Base-by-base conservation (phyloP, 2,329 filamentous ascomycete species). In the Polytolypa hystricis region DNA sequence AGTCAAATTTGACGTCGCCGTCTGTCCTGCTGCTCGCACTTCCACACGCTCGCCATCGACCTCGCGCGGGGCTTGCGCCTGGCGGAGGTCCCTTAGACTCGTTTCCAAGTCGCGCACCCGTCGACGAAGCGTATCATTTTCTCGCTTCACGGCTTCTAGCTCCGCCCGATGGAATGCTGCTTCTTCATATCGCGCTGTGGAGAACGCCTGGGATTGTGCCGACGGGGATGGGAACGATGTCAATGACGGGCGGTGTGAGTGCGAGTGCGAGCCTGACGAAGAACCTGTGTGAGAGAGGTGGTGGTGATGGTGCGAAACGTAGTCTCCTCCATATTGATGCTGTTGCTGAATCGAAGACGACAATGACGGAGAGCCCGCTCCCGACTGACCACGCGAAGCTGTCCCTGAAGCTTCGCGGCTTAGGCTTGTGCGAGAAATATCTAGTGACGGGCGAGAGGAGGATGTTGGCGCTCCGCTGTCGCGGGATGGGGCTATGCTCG, bases 91-190 rank as follows among this genome's bases (percentile, higher is more conserved):
- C 43, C 53, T 58, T 28, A 63, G 33, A 18, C 36, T 51, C 12
- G 50, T 48, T 42, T 69, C 65, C 30, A 67, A 46, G 26, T 68
- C 65, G 27, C 58, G 56, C 7, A 69, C 57, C 7, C 61, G 60
- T 18, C 55, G 55, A 32, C 63, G 57, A 26, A 69, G 50, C 19
- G 52, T 47, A 38, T 69, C 66, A 35, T 69, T 69, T 45, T 69
- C 66, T 8, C 57, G 53, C 42, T 60, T 64, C 21, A 65, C 54
- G 2, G 53, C 48, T 31, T 67, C 65, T 16, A 67, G 42, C 37
- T 69, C 65, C 21, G 56, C 54, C 15, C 58, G 55, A 26, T 67
- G 61, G 11, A 57, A 48, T 2, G 57, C 48, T 4, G 53, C 52
- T 40, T 67, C 65, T 35, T 67, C 65, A 32, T 60, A 62, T 14